A percentile compares a stretch with the other conserved stretches of the same genome.
Conservation (phyloP, 768 basidiomycete species). For the Mycena galopus region DNA sequence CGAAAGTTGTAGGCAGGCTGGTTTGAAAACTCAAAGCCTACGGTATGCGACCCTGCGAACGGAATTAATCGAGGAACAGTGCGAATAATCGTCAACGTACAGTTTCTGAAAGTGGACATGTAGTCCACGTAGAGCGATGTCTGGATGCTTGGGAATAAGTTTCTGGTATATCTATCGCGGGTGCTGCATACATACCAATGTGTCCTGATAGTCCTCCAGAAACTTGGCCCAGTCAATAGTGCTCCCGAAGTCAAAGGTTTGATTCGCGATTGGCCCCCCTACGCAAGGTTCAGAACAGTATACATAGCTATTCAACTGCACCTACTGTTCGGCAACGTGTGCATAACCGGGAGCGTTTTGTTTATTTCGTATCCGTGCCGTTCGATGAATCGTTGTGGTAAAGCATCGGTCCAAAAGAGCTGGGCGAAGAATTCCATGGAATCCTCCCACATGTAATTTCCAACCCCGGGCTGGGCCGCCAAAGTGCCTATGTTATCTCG, state of each 20-base stretch:
- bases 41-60: constrained; percentile 23
- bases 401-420: constrained; percentile 34
- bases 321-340: constrained; percentile 28
- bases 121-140: constrained; percentile 35
- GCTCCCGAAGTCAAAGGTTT: constrained; percentile 35
- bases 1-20: constrained; percentile 37
- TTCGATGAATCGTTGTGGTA: constrained; percentile 31
- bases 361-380: constrained; percentile 37
- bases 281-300: neutral
- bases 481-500: constrained; percentile 24
- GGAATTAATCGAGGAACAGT: no score
- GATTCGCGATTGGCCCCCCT: constrained; percentile 9
- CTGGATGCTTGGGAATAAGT: neutral
- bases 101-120: constrained; percentile 27
- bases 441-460: constrained; percentile 37
- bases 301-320: neutral
- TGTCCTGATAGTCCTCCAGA: constrained; percentile 35
- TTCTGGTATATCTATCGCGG: neutral
- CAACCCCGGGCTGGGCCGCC: constrained; percentile 33
- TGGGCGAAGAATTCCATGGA: constrained; percentile 35
- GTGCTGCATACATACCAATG: constrained; percentile 26
- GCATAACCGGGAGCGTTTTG: constrained; percentile 31
- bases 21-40: constrained; percentile 34
- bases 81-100: no score
- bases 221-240: constrained; percentile 29